Evolutionary conservation across 768 basidiomycete species (phyloP), one percentile per base, ranked within the genome.

Genomic region (Candolleomyces eurysporus): DNA sequence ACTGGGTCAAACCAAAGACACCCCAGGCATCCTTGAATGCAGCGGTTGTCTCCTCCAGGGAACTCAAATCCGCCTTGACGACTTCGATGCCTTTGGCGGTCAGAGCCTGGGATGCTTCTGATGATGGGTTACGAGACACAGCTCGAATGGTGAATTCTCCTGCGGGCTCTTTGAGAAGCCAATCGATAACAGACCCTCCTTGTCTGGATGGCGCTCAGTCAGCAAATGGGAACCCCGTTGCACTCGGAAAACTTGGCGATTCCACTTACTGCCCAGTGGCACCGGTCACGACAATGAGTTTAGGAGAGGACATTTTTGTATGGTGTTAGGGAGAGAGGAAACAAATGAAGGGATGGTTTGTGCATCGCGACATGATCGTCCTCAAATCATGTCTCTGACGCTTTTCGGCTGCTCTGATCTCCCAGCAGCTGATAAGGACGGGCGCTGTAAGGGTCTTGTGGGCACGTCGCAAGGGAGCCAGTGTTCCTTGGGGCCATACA

Each of bases 191-290:
- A 10, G 67, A 65, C 9, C 63, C 55, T 0, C 67, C 65, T 61
- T 67, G 67, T 56, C 67, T 67, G 49, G 53, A 9, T 14, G 39
- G 49, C 40, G 19, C 53, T 32, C 48, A 9, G 16, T 10, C 8
- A 16, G 19, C n/a, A n/a, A n/a, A n/a, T n/a, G n/a, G n/a, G n/a
- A n/a, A n/a, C n/a, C n/a, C n/a, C n/a, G 26, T 26, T 26, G 26
- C 26, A 26, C 26, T 26, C 26, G 26, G 26, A 26, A 4, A 26
- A 26, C 26, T 26, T 26, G 26, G 26, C 26, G 26, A 26, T 26
- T 26, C 26, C 26, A 26, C 67, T 60, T 56, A 65, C 66, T 67
- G 65, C 4, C 64, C 61, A 49, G 67, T 65, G 31, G 64, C 63
- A 5, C 66, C 66, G 22, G 58, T 60, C 19, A 66, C 64, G 42